Evolutionary conservation across 192 early-diverging fungal species (phyloP).

Genomic region (Neocallimastix lanati): DNA sequence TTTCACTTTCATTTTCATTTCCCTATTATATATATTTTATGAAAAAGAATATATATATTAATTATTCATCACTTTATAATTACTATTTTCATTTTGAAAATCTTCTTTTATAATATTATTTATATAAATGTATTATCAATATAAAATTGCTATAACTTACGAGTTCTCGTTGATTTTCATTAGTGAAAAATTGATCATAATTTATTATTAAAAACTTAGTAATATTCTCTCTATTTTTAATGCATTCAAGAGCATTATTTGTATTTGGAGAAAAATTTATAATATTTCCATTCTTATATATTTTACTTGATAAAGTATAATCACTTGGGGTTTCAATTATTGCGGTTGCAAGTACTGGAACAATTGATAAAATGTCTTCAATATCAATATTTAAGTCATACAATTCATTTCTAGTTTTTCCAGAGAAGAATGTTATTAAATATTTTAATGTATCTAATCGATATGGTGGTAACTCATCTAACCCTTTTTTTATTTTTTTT

Average conservation of each 20-base stretch:
- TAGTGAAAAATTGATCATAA: background rate
- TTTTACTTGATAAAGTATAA: background rate
- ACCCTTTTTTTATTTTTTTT: background rate
- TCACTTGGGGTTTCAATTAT: background rate
- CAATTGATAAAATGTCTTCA: background rate
- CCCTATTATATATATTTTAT: too few relatives aligned
- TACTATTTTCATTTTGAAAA: too few relatives aligned
- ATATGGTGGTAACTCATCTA: background rate
- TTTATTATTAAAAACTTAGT: background rate
- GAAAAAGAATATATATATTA: too few relatives aligned
- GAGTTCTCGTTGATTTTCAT: background rate
- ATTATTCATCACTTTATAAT: too few relatives aligned
- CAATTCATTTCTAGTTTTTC: background rate
- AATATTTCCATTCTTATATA: background rate
- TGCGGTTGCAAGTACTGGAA: background rate
- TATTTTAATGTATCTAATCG: background rate
- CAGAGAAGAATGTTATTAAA: background rate
- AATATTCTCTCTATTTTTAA: background rate
- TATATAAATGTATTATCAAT: too few relatives aligned
- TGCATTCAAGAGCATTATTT: background rate
- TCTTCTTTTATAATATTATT: too few relatives aligned
- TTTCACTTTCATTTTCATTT: too few relatives aligned
- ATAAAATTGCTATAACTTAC: too few relatives aligned
- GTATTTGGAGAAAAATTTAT: background rate
- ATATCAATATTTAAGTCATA: background rate